Base-by-base conservation (phyloP, 306 rosid genomes). In the Carpinus fangiana region DNA sequence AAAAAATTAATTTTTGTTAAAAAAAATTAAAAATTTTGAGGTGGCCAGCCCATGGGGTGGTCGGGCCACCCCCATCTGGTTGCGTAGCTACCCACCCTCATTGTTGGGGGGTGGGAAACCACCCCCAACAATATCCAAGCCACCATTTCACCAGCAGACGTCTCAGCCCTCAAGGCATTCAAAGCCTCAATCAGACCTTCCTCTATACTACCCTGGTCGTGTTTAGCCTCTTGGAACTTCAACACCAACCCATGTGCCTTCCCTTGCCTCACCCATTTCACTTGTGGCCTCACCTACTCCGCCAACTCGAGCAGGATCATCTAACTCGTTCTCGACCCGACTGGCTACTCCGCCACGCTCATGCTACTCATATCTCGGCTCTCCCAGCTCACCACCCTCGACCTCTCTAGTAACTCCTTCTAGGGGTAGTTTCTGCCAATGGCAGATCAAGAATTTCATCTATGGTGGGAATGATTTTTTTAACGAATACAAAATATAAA, bases 211-310 rank as follows among this genome's bases (percentile, higher is more conserved):
- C 79, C 93, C 0, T 92, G 82, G 83, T 90, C 98, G 7, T 95
- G 98, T 76, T 52, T 95, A 41, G 90, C 87, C 43, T 90, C 98
- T 10, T 95, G 98, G 98, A 89, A 91, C 87, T 95, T 95, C 91
- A 69, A 91, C 88, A 34, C 71, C 38, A 95, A 95, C 55, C 97
- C 98, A 4, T 95, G 98, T 50, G 71, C 90, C 11, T 0, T 85
- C 62, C 97, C 97, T 46, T 96, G 85, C 83, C 98, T 91, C 20
- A 87, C 79, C 79, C 68, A 41, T 88, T 95, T 95, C 91, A 79
- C 81, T 50, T 95, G 98, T 74, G 97, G 92, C 64, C 55, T 92
- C 87, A 81, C 93, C 70, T 95, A 97, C 89, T 84, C 88, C 65
- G 52, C 75, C 0, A 90, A 89, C 81, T 84, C 93, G 53, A 84